These are phyloP conservation scores for Gomphus bonarii DNA, from an alignment of 1,284 basidiomycete species.

Conservation along the genomic window DNA sequence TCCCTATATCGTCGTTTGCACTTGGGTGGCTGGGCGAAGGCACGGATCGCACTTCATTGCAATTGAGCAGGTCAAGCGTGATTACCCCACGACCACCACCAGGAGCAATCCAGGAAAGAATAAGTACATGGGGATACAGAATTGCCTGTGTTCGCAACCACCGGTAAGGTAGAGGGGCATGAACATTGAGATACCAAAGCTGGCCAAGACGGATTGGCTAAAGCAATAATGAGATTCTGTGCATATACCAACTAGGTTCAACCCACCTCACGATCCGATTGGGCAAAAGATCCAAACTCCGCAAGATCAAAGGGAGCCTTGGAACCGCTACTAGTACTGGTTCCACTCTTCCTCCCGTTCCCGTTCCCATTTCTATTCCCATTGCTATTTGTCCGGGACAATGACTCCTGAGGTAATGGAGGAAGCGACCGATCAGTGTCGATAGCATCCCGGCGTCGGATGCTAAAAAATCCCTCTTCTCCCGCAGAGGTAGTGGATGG, in stretches of 20 bases:
- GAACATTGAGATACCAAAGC: conserved; percentile 85
- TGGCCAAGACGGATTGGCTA: conserved; percentile 76
- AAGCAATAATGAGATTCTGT: conserved; percentile 10
- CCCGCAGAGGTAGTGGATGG: conserved; percentile 24
- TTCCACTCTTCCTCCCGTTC: conserved; percentile 17
- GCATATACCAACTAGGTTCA: conserved; percentile 16
- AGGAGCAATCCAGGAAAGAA: conserved; percentile 74
- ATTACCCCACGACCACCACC: conserved; percentile 72
- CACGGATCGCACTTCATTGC: conserved; percentile 70
- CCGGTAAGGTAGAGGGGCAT: conserved; percentile 62
- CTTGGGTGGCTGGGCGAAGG: conserved; percentile 69
- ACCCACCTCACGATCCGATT: conserved; percentile 38
- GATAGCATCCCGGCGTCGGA: conserved; percentile 36
- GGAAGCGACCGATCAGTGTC: conserved; percentile 8
- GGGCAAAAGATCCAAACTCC: conserved; percentile 33
- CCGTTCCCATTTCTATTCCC: conserved; percentile 15
- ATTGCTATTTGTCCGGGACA: conserved; percentile 8
- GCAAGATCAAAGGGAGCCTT: conserved; percentile 36
- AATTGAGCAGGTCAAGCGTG: conserved; percentile 74
- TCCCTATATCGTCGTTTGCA: conserved; percentile 75
- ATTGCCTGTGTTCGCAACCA: conserved; percentile 83
- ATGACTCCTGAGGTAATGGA: conserved; percentile 1
- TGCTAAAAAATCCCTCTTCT: conserved; percentile 48
- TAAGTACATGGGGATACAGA: conserved; percentile 67
- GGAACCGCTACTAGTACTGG: conserved; percentile 25